Conservation (phyloP, 768 basidiomycete species). For the Panaeolus papilionaceus region DNA sequence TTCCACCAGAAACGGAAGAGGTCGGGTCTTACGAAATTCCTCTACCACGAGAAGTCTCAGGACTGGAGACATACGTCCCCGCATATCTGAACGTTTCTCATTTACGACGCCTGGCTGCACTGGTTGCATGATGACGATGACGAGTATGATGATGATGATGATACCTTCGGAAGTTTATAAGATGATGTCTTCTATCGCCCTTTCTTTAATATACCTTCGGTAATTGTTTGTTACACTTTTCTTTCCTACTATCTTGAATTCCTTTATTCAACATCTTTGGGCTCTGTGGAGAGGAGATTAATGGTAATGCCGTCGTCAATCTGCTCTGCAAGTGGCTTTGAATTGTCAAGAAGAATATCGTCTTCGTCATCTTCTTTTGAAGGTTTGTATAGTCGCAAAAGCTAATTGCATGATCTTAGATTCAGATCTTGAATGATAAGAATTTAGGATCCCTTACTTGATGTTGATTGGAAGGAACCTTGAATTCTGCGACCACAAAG, state of each 20-base stretch:
- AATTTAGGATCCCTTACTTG: constrained; percentile 34
- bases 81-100: constrained; percentile 91
- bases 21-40: constrained; percentile 96
- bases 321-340: constrained; percentile 53
- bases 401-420: constrained; percentile 35
- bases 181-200: constrained; percentile 21
- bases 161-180: constrained; percentile 13
- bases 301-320: constrained; percentile 58
- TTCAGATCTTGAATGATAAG: background rate
- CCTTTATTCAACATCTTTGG: constrained; percentile 26
- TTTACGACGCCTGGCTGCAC: constrained; percentile 84
- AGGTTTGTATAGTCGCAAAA: constrained; percentile 43
- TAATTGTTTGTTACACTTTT: constrained; percentile 48
- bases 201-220: constrained; percentile 44
- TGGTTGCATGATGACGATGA: constrained; percentile 51
- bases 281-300: constrained; percentile 16
- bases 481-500: constrained; percentile 47
- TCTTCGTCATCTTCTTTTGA: constrained; percentile 31
- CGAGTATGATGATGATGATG: constrained; percentile 14
- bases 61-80: constrained; percentile 95
- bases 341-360: constrained; percentile 48
- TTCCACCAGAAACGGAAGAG: constrained; percentile 96
- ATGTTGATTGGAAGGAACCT: constrained; percentile 30
- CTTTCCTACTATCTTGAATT: constrained; percentile 45
- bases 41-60: constrained; percentile 92